phyloP scores from a whole-genome alignment of 2,329 filamentous ascomycete genomes.

The Stagonosporopsis chrysanthemi region DNA sequence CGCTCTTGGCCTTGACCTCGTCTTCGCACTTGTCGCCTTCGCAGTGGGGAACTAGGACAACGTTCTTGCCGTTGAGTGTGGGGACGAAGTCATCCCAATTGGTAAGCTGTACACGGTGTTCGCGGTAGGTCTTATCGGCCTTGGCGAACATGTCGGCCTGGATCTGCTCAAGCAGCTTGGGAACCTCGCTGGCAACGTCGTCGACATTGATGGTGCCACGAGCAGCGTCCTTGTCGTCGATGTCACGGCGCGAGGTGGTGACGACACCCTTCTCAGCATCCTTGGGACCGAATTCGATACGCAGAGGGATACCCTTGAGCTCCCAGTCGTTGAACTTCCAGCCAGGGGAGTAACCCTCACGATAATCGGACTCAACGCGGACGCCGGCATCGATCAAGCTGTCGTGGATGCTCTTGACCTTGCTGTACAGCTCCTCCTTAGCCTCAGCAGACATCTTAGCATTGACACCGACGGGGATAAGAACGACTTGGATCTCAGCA shows the following conservation, averaged over 20 bases:
- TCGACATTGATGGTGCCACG: slow-evolving; percentile 73
- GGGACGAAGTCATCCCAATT: slow-evolving; percentile 93
- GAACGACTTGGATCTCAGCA: slow-evolving; percentile 81
- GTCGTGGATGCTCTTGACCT: slow-evolving; percentile 74
- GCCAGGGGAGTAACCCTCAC: slow-evolving; percentile 88
- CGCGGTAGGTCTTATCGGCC: slow-evolving; percentile 78
- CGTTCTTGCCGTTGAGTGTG: slow-evolving; percentile 88
- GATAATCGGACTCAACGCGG: slow-evolving; percentile 80
- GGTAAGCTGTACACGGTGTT: slow-evolving; percentile 80
- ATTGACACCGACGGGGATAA: slow-evolving; percentile 92
- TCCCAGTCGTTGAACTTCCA: slow-evolving; percentile 99
- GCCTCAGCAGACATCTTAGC: slow-evolving; percentile 74
- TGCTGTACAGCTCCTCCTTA: slow-evolving; percentile 75
- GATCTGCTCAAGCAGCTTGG: slow-evolving; percentile 85
- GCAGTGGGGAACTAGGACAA: slow-evolving; percentile 91
- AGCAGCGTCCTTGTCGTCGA: slow-evolving; percentile 71
- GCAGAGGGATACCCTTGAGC: slow-evolving; percentile 90
- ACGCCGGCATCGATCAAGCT: slow-evolving; percentile 76
- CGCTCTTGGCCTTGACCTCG: slow-evolving; percentile 91
- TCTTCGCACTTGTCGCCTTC: slow-evolving; percentile 86
- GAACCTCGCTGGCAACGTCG: slow-evolving; percentile 75
- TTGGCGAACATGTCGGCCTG: slow-evolving; percentile 81
- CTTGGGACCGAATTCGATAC: slow-evolving; percentile 95
- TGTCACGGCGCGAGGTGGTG: slow-evolving; percentile 86
- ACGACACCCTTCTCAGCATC: slow-evolving; percentile 87